These are phyloP conservation scores for Cutaneotrichosporon sp. DNA, from an alignment of 1,284 basidiomycete species.

Conservation along the genomic window DNA sequence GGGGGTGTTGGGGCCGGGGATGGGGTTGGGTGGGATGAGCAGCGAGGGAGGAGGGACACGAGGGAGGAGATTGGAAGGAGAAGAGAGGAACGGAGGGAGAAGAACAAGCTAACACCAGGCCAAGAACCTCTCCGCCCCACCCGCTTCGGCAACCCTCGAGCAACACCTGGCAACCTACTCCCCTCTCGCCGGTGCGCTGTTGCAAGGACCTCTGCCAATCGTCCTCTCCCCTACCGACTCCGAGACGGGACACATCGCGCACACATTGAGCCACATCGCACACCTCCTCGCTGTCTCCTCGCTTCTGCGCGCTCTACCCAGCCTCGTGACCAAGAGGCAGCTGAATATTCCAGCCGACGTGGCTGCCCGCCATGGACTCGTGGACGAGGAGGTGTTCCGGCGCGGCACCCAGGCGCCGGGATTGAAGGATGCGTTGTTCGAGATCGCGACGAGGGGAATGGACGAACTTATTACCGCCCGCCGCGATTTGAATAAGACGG, in stretches of 20 bases:
- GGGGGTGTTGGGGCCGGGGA: too few relatives aligned
- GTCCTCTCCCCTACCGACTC: slow-evolving; percentile 59
- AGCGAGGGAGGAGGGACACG: too few relatives aligned
- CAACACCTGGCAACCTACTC: slow-evolving; percentile 70
- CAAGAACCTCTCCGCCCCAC: slow-evolving; percentile 66
- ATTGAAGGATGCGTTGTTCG: slow-evolving; percentile 68
- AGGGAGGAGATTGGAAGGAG: background rate
- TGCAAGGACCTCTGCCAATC: slow-evolving; percentile 75
- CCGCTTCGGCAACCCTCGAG: slow-evolving; percentile 66
- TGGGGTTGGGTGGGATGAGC: too few relatives aligned
- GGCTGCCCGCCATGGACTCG: slow-evolving; percentile 72
- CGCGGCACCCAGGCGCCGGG: slow-evolving; percentile 62
- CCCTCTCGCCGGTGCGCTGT: slow-evolving; percentile 73
- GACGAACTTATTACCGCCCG: slow-evolving; percentile 84
- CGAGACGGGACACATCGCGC: slow-evolving; percentile 64
- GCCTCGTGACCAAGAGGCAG: slow-evolving; percentile 65
- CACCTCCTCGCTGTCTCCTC: slow-evolving; percentile 54
- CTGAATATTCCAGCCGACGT: slow-evolving; percentile 83
- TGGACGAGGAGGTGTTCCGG: slow-evolving; percentile 82
- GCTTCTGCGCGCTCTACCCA: slow-evolving; percentile 73
- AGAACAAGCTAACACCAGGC: slow-evolving; percentile 58
- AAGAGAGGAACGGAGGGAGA: background rate
- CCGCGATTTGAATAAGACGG: slow-evolving; percentile 67
- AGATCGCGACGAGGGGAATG: slow-evolving; percentile 85
- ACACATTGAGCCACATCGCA: slow-evolving; percentile 63